Percentiles rank a stretch among this genome's conserved stretches.
These are phyloP conservation scores for Sporobolomyces phaffii DNA, from an alignment of 768 basidiomycete species.

Conservation along the genomic window DNA sequence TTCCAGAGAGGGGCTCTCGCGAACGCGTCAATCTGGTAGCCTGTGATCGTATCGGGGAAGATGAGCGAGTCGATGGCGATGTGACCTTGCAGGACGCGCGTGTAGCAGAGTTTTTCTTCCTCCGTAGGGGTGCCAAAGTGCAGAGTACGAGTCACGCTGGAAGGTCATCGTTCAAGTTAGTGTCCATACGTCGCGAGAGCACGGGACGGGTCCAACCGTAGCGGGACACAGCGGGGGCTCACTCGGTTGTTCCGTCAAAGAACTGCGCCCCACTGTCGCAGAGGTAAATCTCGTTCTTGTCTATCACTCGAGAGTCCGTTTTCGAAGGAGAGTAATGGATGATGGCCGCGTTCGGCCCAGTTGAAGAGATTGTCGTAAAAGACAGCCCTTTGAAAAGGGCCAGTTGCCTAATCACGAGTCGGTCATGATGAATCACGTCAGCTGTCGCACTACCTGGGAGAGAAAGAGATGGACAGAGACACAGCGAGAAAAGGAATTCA, in stretches of 20 bases:
- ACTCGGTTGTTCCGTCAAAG: constrained; percentile 86
- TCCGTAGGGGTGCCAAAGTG: constrained; percentile 81
- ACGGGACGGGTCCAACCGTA: too few species aligned
- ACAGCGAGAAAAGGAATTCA: constrained; percentile 33
- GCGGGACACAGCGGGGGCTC: too few species aligned
- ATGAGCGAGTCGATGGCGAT: constrained; percentile 79
- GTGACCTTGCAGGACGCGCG: constrained; percentile 72
- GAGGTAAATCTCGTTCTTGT: constrained; percentile 58
- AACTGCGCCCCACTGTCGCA: constrained; percentile 87
- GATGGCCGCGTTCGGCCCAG: constrained; percentile 88
- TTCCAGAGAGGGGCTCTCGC: constrained; percentile 74
- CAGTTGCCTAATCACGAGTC: constrained; percentile 55
- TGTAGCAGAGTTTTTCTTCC: constrained; percentile 81
- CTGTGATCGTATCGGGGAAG: constrained; percentile 61
- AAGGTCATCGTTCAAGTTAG: too few species aligned
- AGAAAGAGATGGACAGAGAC: too few species aligned
- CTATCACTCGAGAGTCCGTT: constrained; percentile 63
- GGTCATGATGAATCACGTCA: neutral
- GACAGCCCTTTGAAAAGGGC: constrained; percentile 77
- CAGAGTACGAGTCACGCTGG: constrained; percentile 48
- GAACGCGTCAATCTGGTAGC: constrained; percentile 56
- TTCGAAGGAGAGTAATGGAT: constrained; percentile 83
- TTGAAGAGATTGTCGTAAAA: constrained; percentile 85
- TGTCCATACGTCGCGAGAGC: constrained; percentile 62
- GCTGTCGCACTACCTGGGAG: neutral